Conservation (phyloP, 2,329 filamentous ascomycete species). For the Colletotrichum australisinense region DNA sequence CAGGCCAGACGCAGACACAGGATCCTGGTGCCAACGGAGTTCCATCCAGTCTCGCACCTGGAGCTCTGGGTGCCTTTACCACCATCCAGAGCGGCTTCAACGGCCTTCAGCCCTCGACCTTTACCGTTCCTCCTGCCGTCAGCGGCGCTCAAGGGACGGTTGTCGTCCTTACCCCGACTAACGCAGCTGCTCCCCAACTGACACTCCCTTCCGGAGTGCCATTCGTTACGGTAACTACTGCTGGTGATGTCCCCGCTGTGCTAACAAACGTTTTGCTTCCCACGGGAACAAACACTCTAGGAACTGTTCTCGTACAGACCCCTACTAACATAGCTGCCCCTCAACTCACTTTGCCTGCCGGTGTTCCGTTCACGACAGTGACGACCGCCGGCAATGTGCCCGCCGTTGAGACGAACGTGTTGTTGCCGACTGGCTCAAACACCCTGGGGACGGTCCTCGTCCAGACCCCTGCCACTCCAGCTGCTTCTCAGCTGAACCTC, state of each 20-base stretch:
- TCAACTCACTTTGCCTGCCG: conserved; percentile 1
- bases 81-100: conserved; percentile 28
- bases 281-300: background rate
- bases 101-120: conserved; percentile 19
- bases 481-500: background rate
- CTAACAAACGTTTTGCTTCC: background rate
- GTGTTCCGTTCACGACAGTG: conserved; percentile 20
- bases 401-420: background rate
- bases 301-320: background rate
- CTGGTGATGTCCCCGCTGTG: background rate
- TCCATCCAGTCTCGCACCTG: background rate
- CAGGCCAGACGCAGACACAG: conserved; percentile 7
- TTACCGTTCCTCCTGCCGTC: conserved; percentile 16
- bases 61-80: background rate
- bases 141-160: conserved; percentile 8
- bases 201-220: conserved; percentile 16
- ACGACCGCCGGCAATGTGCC: background rate
- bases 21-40: background rate
- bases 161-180: conserved; percentile 29
- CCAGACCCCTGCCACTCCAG: conserved; percentile 24
- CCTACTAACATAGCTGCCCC: conserved; percentile 17
- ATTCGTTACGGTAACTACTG: conserved; percentile 8
- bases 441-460: conserved; percentile 19
- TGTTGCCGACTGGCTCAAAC: background rate
- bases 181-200: conserved; percentile 4